Evolutionary conservation across 306 rosid genomes (phyloP).

Genomic region (Senna tora): DNA sequence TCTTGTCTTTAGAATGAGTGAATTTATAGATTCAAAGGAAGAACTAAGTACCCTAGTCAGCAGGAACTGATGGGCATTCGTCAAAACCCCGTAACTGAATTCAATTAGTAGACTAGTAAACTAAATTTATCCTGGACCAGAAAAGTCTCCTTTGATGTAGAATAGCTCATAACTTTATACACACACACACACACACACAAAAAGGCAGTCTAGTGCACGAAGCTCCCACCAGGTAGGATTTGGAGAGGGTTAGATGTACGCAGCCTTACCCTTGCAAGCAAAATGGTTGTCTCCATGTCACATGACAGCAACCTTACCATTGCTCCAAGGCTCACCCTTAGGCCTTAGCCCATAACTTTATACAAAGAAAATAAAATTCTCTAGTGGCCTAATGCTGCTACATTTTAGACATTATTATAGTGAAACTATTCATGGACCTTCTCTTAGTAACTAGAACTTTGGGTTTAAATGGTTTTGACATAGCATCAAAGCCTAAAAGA

Average conservation of each 20-base stretch:
- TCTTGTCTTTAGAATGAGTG: conserved; percentile 21
- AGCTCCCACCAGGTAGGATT: no score
- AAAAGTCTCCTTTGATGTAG: conserved; percentile 6
- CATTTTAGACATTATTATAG: background rate
- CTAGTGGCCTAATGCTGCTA: background rate
- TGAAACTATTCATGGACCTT: background rate
- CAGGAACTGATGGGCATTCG: background rate
- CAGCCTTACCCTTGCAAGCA: no score
- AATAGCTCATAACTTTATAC: no score
- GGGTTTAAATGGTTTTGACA: no score
- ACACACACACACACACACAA: no score
- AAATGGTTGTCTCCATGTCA: no score
- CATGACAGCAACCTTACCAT: no score
- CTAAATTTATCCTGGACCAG: background rate
- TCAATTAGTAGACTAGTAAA: background rate
- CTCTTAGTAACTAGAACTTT: no score
- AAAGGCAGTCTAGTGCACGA: no score
- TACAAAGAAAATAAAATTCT: background rate
- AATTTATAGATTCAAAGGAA: conserved; percentile 20
- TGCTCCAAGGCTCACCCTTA: no score
- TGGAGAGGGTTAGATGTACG: no score
- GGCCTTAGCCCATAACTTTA: background rate
- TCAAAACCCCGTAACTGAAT: conserved; percentile 15
- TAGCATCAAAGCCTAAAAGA: no score
- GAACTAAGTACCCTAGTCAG: conserved; percentile 13